phyloP scores from a whole-genome alignment of 73 alveolate genomes.

The Paramecium octaurelia region DNA sequence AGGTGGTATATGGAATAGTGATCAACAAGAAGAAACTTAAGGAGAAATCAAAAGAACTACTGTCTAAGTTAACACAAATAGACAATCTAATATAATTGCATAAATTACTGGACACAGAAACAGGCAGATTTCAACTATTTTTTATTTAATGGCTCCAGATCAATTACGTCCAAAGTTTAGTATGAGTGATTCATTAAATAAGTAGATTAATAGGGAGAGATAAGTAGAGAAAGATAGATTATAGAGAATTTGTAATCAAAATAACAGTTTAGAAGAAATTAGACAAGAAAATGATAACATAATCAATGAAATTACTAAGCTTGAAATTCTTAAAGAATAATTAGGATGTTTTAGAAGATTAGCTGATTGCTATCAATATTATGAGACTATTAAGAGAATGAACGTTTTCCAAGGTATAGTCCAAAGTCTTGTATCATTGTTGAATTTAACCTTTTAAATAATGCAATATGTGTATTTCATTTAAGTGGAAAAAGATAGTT shows the following conservation, averaged over 20 bases:
- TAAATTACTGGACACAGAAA: neutral
- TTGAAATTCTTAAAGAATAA: neutral
- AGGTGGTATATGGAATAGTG: neutral
- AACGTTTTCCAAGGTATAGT: neutral
- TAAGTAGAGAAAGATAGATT: neutral
- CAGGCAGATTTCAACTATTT: neutral
- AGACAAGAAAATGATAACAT: neutral
- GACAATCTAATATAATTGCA: neutral
- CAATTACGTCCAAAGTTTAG: neutral
- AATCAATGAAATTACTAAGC: neutral
- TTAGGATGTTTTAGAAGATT: neutral
- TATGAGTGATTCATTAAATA: neutral
- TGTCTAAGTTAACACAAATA: neutral
- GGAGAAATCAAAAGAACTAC: neutral
- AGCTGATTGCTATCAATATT: neutral
- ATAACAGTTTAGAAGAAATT: neutral
- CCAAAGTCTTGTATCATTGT: neutral
- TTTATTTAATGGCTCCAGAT: neutral
- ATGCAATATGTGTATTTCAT: neutral
- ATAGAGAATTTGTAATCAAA: neutral
- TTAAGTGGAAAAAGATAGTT: neutral
- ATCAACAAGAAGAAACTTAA: neutral
- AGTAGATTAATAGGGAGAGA: neutral
- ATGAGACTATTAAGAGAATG: neutral
- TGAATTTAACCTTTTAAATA: neutral